Percentiles rank a stretch among this genome's conserved stretches.
Conservation (phyloP, 495 filamentous ascomycete species). For the Penicillium fimorum region DNA sequence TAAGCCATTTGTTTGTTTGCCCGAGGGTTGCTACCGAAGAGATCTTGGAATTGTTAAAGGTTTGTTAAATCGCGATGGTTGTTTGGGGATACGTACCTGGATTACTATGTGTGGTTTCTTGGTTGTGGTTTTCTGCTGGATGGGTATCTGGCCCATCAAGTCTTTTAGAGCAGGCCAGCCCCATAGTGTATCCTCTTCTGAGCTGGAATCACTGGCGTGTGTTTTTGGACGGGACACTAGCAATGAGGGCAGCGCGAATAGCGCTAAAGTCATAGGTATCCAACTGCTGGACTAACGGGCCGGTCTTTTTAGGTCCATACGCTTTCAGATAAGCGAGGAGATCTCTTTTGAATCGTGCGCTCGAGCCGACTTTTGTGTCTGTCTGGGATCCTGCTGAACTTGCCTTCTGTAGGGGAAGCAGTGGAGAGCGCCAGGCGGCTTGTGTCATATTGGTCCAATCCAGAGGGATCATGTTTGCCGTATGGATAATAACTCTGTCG, state of each 20-base stretch:
- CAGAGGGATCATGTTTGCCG: slow-evolving; percentile 79
- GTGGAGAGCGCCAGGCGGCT: slow-evolving; percentile 76
- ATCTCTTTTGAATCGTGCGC: slow-evolving; percentile 72
- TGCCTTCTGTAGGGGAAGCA: slow-evolving; percentile 53
- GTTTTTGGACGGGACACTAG: slow-evolving; percentile 72
- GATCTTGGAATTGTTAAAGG: slow-evolving; percentile 33
- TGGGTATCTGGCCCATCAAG: slow-evolving; percentile 53
- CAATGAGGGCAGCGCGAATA: slow-evolving; percentile 71
- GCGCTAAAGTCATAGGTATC: slow-evolving; percentile 65
- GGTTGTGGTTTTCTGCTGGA: slow-evolving; percentile 4
- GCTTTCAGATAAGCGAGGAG: slow-evolving; percentile 68
- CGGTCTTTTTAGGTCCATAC: slow-evolving; percentile 60
- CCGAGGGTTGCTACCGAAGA: slow-evolving; percentile 85
- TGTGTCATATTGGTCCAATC: slow-evolving; percentile 92
- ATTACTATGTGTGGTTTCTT: slow-evolving; percentile 58
- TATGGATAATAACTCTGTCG: slow-evolving; percentile 71
- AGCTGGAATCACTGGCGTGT: slow-evolving; percentile 35
- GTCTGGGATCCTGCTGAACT: slow-evolving; percentile 9
- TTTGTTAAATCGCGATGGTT: background rate
- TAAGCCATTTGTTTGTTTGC: slow-evolving; percentile 70
- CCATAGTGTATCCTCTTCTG: slow-evolving; percentile 54
- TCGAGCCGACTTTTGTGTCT: slow-evolving; percentile 50
- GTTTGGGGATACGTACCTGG: slow-evolving; percentile 47
- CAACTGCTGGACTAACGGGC: slow-evolving; percentile 55
- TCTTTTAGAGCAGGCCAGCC: slow-evolving; percentile 71